Base-by-base conservation (phyloP, 768 basidiomycete species). In the Suillus tomentosus region DNA sequence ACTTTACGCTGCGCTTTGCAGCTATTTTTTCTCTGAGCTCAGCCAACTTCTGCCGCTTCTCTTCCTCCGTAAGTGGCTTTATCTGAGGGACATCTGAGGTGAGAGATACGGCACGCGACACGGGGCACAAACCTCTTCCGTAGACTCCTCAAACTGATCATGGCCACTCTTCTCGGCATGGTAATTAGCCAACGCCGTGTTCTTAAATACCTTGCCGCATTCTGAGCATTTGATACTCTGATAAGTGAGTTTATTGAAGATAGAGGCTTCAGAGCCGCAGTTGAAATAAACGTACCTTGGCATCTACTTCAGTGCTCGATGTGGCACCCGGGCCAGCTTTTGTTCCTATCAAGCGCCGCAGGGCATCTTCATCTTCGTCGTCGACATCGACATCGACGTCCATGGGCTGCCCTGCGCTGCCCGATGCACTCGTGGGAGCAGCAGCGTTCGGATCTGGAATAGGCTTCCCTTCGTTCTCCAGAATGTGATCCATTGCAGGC, bases 151-250 rank as follows among this genome's bases (percentile, higher is more conserved):
- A 67, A 98, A 99, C 68, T 95, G 89, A 75, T 94, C 89, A 73
- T 99, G 96, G 0, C 96, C 96, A 68, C 88, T 92, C 80, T 95
- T 95, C 76, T 96, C 94, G 0, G 95, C 96, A 70, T 97, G 96
- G 76, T 87, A 96, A 68, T 93, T 92, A 15, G 94, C 96, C 17
- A 96, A 80, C 3, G 92, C 92, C 0, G 92, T 90, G 69, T 93
- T 95, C 71, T 81, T 80, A 82, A 97, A 97, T 27, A 87, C 81
- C 79, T 97, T 97, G 65, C 89, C 86, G 74, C 95, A 96, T 70
- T 90, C 75, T 7, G 87, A 83, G 72, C 93, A 95, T 77, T 88
- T 91, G 79, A 95, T 92, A 72, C 90, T 93, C 90, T 92, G 58
- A 27, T 27, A 22, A 42, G 27, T 42, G 57, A 42, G 40, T 31